Percentiles rank a stretch among this genome's conserved stretches.
Conservation (phyloP, 768 basidiomycete species). For the Mycena vitilis region DNA sequence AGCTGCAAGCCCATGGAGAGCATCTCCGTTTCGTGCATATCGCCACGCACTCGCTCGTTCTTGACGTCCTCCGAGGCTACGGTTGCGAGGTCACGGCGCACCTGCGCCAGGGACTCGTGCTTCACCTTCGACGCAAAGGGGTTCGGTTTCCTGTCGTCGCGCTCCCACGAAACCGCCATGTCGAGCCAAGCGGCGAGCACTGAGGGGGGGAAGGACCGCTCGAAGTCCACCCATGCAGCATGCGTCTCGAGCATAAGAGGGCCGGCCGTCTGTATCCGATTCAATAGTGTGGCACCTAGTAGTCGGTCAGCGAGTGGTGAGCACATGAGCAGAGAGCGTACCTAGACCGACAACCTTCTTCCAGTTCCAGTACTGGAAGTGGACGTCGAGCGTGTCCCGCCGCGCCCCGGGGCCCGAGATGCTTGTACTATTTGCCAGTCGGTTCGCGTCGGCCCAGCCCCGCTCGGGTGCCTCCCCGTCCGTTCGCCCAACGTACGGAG, state of each 20-base stretch:
- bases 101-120: background rate
- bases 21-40: slow-evolving; percentile 17
- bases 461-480: too few relatives aligned
- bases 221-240: slow-evolving; percentile 2
- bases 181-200: slow-evolving; percentile 31
- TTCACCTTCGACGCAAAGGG: background rate
- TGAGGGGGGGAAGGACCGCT: slow-evolving; percentile 35
- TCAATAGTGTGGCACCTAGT: background rate
- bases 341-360: too few relatives aligned
- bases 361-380: too few relatives aligned
- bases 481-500: too few relatives aligned
- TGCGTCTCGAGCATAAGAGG: slow-evolving; percentile 9
- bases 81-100: background rate
- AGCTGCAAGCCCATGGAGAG: slow-evolving; percentile 1
- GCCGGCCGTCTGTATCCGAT: background rate
- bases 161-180: slow-evolving; percentile 1
- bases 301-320: too few relatives aligned
- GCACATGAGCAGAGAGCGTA: too few relatives aligned
- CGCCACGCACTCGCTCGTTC: background rate
- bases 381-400: too few relatives aligned
- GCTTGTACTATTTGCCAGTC: too few relatives aligned
- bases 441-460: too few relatives aligned
- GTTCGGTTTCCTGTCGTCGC: background rate
- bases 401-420: too few relatives aligned
- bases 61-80: background rate